Evolutionary conservation across 2,329 filamentous ascomycete species (phyloP), one percentile per base, ranked within the genome.

Genomic region (Emydomyces testavorans): DNA sequence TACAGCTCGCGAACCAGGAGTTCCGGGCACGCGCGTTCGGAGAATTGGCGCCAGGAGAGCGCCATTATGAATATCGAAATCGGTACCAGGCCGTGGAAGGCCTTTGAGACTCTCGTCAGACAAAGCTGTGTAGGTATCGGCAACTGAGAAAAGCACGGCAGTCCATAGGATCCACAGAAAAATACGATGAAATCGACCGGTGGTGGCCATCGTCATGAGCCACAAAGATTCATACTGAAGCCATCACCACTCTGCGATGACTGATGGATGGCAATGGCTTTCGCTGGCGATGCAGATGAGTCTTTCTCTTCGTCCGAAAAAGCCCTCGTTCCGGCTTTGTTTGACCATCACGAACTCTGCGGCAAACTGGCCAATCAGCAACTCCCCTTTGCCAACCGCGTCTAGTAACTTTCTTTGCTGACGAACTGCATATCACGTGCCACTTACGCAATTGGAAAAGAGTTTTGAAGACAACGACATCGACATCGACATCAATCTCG

Each of bases 21-120:
- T 94, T 13, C 89, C 92, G 5, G 92, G 85, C 0, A 98, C 89
- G 52, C 92, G 84, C 1, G 92, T 82, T 43, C 83, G 80, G 46
- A 98, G 73, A 58, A 98, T 89, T 1, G 90, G 92, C 2, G 90
- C 77, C 26, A 98, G 77, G 15, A 98, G 74, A 3, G 77, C 71
- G 56, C 88, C 87, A 28, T 72, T 75, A 51, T 82, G 67, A 56
- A 92, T 85, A 66, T 94, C 78, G 63, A 95, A 90, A 65, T 87
- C 83, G 49, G 73, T 67, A 51, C 78, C 80, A 1, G 81, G 80
- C n/a, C 75, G 76, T 10, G 87, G 85, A 13, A 98, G 76, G 45
- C 71, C 72, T 53, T 73, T 75, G 36, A 96, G 74, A 28, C 83
- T 82, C 49, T 78, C 75, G 67, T 94, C 84, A 29, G 86, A 85